phyloP scores from a whole-genome alignment of 2,329 filamentous ascomycete genomes.

The Byssothecium circinans region DNA sequence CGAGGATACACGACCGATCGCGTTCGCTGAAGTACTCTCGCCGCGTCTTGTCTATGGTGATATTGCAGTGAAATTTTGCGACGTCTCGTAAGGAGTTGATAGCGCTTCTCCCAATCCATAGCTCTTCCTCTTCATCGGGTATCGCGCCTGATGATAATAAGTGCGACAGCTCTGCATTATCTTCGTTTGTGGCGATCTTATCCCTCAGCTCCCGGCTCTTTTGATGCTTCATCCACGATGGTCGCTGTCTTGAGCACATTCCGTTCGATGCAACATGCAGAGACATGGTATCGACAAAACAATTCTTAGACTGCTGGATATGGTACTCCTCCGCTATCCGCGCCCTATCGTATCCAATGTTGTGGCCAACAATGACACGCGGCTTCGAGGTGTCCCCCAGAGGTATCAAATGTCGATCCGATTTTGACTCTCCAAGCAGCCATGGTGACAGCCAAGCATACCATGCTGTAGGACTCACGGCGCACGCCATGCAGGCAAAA shows the following conservation, averaged over 20 bases:
- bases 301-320: slow-evolving; percentile 77
- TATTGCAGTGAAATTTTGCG: slow-evolving; percentile 90
- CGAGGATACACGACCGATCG: slow-evolving; percentile 69
- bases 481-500: slow-evolving; percentile 96
- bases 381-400: slow-evolving; percentile 74
- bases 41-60: slow-evolving; percentile 85
- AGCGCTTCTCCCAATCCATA: slow-evolving; percentile 94
- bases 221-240: slow-evolving; percentile 96
- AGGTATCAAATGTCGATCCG: slow-evolving; percentile 79
- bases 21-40: slow-evolving; percentile 85
- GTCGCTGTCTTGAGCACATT: slow-evolving; percentile 95
- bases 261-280: slow-evolving; percentile 96
- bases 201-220: slow-evolving; percentile 86
- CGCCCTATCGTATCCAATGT: slow-evolving; percentile 91
- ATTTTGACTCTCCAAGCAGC: slow-evolving; percentile 79
- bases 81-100: slow-evolving; percentile 95
- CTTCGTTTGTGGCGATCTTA: slow-evolving; percentile 70
- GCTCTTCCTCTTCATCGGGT: slow-evolving; percentile 83
- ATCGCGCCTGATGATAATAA: slow-evolving; percentile 69
- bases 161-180: slow-evolving; percentile 69
- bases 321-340: slow-evolving; percentile 87
- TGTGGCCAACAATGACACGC: slow-evolving; percentile 87
- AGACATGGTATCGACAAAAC: slow-evolving; percentile 96
- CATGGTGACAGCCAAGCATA: slow-evolving; percentile 97
- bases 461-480: slow-evolving; percentile 86